These are phyloP conservation scores for Apostasia ramifera DNA, from an alignment of 106 monocot genomes.

Conservation along the genomic window DNA sequence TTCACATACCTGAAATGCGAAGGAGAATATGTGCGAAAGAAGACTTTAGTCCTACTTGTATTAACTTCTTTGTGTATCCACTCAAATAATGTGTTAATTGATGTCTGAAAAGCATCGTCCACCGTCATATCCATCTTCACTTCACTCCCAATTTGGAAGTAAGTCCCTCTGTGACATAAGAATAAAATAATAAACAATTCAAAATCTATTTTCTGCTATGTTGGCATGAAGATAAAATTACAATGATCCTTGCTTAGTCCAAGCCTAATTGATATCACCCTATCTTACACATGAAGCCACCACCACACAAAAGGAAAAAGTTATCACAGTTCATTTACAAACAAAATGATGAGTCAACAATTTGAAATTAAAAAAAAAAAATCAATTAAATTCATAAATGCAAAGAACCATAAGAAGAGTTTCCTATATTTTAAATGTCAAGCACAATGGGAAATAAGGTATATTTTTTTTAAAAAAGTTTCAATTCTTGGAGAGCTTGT, in stretches of 20 bases:
- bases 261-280: neutral
- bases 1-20: slow-evolving; percentile 52
- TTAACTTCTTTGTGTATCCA: slow-evolving; percentile 52
- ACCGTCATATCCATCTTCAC: slow-evolving; percentile 52
- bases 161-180: slow-evolving; percentile 30
- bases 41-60: slow-evolving; percentile 33
- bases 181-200: neutral
- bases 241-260: neutral
- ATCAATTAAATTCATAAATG: no score
- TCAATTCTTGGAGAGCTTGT: no score
- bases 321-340: neutral
- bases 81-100: slow-evolving; percentile 46
- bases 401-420: no score
- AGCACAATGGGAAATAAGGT: no score
- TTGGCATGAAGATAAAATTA: neutral
- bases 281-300: neutral
- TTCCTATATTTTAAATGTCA: no score
- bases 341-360: neutral
- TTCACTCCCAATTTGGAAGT: slow-evolving; percentile 54
- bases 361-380: neutral
- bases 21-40: slow-evolving; percentile 62
- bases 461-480: no score
- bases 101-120: slow-evolving; percentile 38
- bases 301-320: neutral
- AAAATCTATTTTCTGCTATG: no score